Evolutionary conservation across 352 stramenopile genomes (phyloP), one percentile per base, ranked within the genome.

Genomic region (Globisporangium nagaii): DNA sequence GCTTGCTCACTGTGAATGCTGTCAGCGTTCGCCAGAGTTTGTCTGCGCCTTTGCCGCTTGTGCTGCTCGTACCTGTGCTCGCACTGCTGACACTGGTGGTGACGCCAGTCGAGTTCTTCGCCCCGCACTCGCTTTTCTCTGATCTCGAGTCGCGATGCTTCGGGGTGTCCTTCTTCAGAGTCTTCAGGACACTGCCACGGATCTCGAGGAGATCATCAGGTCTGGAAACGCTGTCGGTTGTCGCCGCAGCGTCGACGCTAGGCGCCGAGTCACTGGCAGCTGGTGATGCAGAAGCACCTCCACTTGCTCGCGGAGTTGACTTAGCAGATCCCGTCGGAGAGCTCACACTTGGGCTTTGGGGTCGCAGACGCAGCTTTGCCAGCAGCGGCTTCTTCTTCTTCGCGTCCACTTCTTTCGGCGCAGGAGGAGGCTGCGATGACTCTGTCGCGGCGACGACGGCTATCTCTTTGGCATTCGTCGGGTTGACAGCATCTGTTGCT

Each of bases 341-440:
- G 35, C 47, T 58, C 17, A 66, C 42, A 11, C 53, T 55, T 6
- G 56, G 58, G 24, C 70, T 85, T 28, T 84, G 75, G 0, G 78
- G 69, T n/a, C 67, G 64, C 9, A 88, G 58, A 2, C 73, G 71
- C 12, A 88, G 45, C 44, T 84, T 85, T 10, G 78, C 62, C 0
- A 88, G 55, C 36, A 88, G 27, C 4, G 78, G 75, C 35, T 60
- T 73, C 37, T 76, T 79, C 36, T 41, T 56, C 30, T 53, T 50
- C 47, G 24, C 27, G 1, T 53, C n/a, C 20, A 9, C 7, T 24
- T 37, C 30, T 32, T 37, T 27, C 28, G 10, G 28, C 28, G 34
- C 25, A 24, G 36, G 27, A 13, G 55, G 45, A 12, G 55, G 30
- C 17, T 45, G 46, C 11, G 20, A 46, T 30, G 53, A 13, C 32